phyloP scores from a whole-genome alignment of 257 asterid genomes.

The Ballota nigra region DNA sequence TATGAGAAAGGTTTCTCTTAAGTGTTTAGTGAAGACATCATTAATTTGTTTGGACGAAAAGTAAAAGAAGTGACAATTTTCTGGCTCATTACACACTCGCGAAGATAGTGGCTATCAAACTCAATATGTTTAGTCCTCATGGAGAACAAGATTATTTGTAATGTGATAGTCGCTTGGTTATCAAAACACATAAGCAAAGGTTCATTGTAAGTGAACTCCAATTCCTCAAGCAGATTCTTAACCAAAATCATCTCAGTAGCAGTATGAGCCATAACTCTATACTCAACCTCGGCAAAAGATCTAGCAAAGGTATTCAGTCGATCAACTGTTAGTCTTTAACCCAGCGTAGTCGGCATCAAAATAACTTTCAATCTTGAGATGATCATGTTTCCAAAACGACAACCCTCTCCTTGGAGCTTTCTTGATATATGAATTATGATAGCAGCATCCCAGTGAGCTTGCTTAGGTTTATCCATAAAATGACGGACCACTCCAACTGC shows the following conservation, averaged over 20 bases:
- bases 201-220: neutral
- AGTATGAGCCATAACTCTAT: neutral
- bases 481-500: neutral
- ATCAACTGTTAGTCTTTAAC: neutral
- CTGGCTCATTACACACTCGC: neutral
- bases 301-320: neutral
- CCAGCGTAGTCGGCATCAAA: neutral
- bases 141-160: neutral
- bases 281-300: neutral
- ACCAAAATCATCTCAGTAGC: neutral
- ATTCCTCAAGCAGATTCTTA: neutral
- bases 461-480: neutral
- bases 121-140: slow-evolving; percentile 1
- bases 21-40: neutral
- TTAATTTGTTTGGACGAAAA: neutral
- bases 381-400: neutral
- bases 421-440: neutral
- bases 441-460: neutral
- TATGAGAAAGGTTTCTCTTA: neutral
- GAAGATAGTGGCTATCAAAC: neutral
- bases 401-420: neutral
- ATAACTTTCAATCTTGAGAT: neutral
- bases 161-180: neutral
- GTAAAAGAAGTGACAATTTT: neutral
- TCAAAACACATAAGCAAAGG: neutral